A percentile compares a stretch with the other conserved stretches of the same genome.
Evolutionary conservation across 352 stramenopile species (phyloP).

Genomic region (Phytophthora pseudosyringae): DNA sequence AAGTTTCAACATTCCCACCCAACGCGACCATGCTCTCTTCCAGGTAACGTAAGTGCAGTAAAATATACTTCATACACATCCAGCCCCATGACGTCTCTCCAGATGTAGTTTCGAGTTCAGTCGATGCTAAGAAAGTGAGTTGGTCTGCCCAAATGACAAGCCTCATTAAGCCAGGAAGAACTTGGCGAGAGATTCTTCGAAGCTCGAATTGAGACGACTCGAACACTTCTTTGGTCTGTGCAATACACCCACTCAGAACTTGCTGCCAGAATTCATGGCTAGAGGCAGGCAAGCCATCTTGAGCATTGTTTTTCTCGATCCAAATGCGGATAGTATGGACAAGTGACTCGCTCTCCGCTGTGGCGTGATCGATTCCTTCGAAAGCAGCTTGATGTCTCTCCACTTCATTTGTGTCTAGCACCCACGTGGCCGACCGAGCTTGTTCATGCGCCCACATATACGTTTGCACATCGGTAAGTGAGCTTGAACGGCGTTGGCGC

Average conservation of each 20-base stretch:
- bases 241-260: slow-evolving; percentile 47
- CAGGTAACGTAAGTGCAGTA: slow-evolving; percentile 54
- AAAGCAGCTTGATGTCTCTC: background rate
- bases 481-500: background rate
- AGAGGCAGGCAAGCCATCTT: background rate
- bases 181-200: slow-evolving; percentile 62
- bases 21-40: slow-evolving; percentile 26
- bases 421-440: slow-evolving; percentile 48
- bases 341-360: slow-evolving; percentile 22
- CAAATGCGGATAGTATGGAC: slow-evolving; percentile 23
- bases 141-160: slow-evolving; percentile 59
- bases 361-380: too few species aligned
- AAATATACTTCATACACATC: slow-evolving; percentile 45
- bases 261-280: slow-evolving; percentile 38
- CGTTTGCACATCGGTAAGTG: slow-evolving; percentile 5
- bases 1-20: background rate
- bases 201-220: slow-evolving; percentile 72
- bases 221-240: slow-evolving; percentile 51
- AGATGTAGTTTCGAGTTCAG: slow-evolving; percentile 4
- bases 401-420: slow-evolving; percentile 9
- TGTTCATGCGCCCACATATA: slow-evolving; percentile 32
- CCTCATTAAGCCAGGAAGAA: slow-evolving; percentile 60
- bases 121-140: slow-evolving; percentile 26
- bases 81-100: slow-evolving; percentile 29
- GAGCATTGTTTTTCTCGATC: slow-evolving; percentile 22